Conservation (phyloP, 352 stramenopile genomes). For the Pythium periplocum region DNA sequence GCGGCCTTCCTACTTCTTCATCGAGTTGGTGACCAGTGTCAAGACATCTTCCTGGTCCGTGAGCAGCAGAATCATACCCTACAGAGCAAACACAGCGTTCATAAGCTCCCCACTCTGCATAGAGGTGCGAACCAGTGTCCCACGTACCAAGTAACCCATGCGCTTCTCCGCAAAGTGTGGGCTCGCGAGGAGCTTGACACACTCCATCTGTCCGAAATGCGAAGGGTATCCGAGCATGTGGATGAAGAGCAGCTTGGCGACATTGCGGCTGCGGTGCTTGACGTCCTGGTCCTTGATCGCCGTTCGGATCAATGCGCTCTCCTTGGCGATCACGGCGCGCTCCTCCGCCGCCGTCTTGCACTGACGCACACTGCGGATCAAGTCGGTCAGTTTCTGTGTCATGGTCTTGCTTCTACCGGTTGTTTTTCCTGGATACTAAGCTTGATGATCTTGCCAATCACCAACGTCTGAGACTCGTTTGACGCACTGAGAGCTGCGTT, state of each 20-base stretch:
- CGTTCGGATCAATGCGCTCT: slow-evolving; percentile 98
- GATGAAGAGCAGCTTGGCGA: slow-evolving; percentile 99
- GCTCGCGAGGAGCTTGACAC: slow-evolving; percentile 98
- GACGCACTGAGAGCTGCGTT: no score
- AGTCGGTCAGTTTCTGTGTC: slow-evolving; percentile 97
- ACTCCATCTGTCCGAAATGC: slow-evolving; percentile 99
- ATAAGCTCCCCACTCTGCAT: no score
- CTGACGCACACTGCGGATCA: slow-evolving; percentile 97
- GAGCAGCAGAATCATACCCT: slow-evolving; percentile 95
- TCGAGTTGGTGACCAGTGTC: slow-evolving; percentile 99
- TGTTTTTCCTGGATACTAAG: no score
- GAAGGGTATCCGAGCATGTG: slow-evolving; percentile 99
- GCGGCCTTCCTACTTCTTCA: slow-evolving; percentile 86
- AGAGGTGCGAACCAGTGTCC: no score
- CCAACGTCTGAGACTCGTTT: no score
- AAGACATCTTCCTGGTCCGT: slow-evolving; percentile 99
- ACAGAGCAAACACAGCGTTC: neutral
- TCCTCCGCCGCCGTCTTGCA: slow-evolving; percentile 99
- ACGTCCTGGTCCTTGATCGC: slow-evolving; percentile 98
- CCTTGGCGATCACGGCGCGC: slow-evolving; percentile 98
- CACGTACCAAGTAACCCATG: slow-evolving; percentile 94
- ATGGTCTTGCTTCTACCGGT: slow-evolving; percentile 39
- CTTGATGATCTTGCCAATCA: no score
- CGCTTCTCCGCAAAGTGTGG: slow-evolving; percentile 99
- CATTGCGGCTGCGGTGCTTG: slow-evolving; percentile 97